phyloP scores from a whole-genome alignment of 1,284 basidiomycete species.

The Tranzscheliella williamsii region DNA sequence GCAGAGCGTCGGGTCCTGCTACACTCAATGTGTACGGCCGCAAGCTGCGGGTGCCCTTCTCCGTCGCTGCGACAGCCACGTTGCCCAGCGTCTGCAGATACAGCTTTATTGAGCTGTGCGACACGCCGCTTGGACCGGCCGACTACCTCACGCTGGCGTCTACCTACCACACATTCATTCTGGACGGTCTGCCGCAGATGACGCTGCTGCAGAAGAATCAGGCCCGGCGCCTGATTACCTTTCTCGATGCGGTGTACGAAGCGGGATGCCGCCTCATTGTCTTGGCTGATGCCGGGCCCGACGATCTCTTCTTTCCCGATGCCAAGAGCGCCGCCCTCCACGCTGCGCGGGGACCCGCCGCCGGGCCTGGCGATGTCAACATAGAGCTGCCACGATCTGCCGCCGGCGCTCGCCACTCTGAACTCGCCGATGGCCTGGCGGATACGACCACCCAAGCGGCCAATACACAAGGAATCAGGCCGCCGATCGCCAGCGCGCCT shows the following conservation, averaged over 20 bases:
- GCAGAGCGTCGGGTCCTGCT: constrained; percentile 3
- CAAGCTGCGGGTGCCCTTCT: constrained; percentile 65
- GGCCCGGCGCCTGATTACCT: constrained; percentile 72
- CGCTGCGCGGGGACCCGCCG: constrained; percentile 30
- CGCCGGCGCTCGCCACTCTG: not conserved
- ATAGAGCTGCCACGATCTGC: constrained; percentile 2
- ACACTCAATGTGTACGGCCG: constrained; percentile 66
- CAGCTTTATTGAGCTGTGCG: constrained; percentile 70
- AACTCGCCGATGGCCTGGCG: constrained; percentile 31
- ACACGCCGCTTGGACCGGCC: constrained; percentile 71
- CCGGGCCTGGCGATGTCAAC: constrained; percentile 21
- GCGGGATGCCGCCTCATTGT: constrained; percentile 61
- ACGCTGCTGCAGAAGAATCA: constrained; percentile 71
- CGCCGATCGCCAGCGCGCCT: constrained; percentile 21
- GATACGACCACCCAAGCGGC: constrained; percentile 37
- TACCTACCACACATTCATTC: constrained; percentile 67
- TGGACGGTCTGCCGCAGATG: constrained; percentile 69
- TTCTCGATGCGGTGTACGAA: constrained; percentile 70
- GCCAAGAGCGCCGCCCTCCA: constrained; percentile 25
- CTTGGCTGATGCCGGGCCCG: constrained; percentile 65
- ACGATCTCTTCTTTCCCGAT: constrained; percentile 69
- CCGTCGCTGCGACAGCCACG: constrained; percentile 39
- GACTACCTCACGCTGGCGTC: constrained; percentile 73
- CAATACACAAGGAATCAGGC: constrained; percentile 27
- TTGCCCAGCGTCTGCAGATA: constrained; percentile 65